Percentiles rank a stretch among this genome's conserved stretches.
These are phyloP conservation scores for Ogataea pilisensis DNA, from an alignment of 805 yeast genomes.

Conservation along the genomic window DNA sequence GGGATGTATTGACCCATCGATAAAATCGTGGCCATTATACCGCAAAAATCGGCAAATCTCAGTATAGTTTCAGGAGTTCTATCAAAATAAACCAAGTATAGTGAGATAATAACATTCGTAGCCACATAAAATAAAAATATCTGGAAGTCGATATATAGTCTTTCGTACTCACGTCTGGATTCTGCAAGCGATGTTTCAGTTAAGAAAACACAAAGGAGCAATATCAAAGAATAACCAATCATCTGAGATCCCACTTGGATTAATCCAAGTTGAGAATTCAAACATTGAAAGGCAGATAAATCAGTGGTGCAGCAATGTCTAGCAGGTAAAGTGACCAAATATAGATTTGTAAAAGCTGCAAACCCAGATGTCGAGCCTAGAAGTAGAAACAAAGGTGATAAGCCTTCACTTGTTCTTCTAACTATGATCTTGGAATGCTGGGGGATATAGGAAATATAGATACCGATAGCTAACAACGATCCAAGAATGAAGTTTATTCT, in stretches of 20 bases:
- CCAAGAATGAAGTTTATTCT: conserved; percentile 45
- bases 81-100: conserved; percentile 28
- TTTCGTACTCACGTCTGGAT: conserved; percentile 40
- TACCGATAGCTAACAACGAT: conserved; percentile 56
- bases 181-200: conserved; percentile 45
- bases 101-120: conserved; percentile 32
- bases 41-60: conserved; percentile 54
- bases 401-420: conserved; percentile 69
- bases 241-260: conserved; percentile 65
- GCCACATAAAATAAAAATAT: conserved; percentile 36
- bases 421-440: conserved; percentile 60
- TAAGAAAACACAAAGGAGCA: conserved; percentile 48
- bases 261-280: conserved; percentile 61
- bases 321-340: conserved; percentile 57
- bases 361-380: conserved; percentile 70
- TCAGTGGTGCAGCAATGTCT: conserved; percentile 51
- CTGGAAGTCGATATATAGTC: conserved; percentile 39
- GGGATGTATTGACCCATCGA: conserved; percentile 76
- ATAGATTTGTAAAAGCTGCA: conserved; percentile 62
- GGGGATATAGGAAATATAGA: conserved; percentile 67
- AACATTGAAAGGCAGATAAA: conserved; percentile 52
- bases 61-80: conserved; percentile 15
- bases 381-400: conserved; percentile 66
- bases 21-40: conserved; percentile 58
- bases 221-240: conserved; percentile 51